Conservation (phyloP, 1,284 basidiomycete species). For the Pseudomicrostroma phylloplanum region DNA sequence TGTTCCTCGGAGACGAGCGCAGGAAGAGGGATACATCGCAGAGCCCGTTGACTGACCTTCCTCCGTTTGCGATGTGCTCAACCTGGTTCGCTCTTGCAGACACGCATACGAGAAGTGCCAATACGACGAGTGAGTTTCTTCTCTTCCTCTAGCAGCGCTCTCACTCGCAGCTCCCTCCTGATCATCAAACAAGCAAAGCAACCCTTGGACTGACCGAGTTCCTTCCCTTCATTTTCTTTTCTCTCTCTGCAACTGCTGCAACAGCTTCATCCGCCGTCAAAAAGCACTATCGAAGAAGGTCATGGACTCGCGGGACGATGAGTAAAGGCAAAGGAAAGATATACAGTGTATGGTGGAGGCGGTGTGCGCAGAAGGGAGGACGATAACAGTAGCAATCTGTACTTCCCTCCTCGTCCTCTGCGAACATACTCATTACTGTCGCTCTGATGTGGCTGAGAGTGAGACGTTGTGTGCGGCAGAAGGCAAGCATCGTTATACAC, state of each 20-base stretch:
- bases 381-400: no score
- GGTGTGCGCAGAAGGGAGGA: no score
- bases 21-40: neutral
- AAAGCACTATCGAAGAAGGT: conserved; percentile 25
- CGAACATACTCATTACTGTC: no score
- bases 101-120: conserved; percentile 48
- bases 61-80: neutral
- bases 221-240: neutral
- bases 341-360: no score
- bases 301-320: conserved; percentile 14
- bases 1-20: neutral
- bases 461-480: no score
- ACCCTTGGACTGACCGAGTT: neutral
- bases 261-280: conserved; percentile 38
- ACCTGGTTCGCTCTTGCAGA: conserved; percentile 15
- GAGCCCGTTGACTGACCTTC: neutral
- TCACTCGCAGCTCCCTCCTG: neutral
- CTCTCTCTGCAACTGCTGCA: neutral
- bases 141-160: no score
- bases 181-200: neutral
- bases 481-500: no score
- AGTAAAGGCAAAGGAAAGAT: neutral
- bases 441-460: no score
- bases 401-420: no score
- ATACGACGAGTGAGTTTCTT: conserved; percentile 42